Evolutionary conservation across 371 early-diverging fungal species (phyloP), one percentile per base, ranked within the genome.

Genomic region (Blastocladiella emersonii): DNA sequence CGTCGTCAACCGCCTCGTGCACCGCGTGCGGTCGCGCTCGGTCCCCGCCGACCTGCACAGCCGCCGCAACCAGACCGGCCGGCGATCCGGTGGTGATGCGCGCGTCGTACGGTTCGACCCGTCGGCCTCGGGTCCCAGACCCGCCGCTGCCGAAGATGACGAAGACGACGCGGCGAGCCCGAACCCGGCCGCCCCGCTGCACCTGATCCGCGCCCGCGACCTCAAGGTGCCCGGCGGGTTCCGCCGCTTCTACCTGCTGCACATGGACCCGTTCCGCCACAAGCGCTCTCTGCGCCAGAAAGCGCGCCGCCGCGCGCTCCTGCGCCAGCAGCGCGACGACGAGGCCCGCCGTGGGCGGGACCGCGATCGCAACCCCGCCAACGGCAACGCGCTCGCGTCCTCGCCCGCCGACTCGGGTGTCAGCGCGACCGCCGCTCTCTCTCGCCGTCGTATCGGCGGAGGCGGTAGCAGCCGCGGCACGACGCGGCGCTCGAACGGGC

Each of bases 141-240:
- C 7, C 39, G 13, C 5, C 13, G n/a, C 7, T 8, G n/a, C 1
- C 48, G n/a, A 48, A 6, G n/a, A 48, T 7, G n/a, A 48, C 0
- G 53, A 51, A 1, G 27, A 30, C 4, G 53, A 51, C 10, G 32
- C 7, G 10, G 53, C 27, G 53, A 32, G 7, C 13, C 53, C 53
- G 15, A 25, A 51, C 32, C 53, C 53, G 17, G 53, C 53, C 1
- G 7, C 13, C 13, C 53, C 53, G 53, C 53, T 51, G 30, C 15
- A 51, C 17, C 15, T 10, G 30, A 13, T 51, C 13, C 53, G 32
- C 23, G 53, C 53, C 15, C 53, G 53, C 34, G 60, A 59, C 19
- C 13, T 59, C 30, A 2, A 2, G 59, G 72, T 71, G 53, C 95
- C 96, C 2, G 96, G 96, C 62, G 90, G 89, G 27, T 92, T 96